phyloP scores from a whole-genome alignment of 306 rosid species.

The Inga laurina region DNA sequence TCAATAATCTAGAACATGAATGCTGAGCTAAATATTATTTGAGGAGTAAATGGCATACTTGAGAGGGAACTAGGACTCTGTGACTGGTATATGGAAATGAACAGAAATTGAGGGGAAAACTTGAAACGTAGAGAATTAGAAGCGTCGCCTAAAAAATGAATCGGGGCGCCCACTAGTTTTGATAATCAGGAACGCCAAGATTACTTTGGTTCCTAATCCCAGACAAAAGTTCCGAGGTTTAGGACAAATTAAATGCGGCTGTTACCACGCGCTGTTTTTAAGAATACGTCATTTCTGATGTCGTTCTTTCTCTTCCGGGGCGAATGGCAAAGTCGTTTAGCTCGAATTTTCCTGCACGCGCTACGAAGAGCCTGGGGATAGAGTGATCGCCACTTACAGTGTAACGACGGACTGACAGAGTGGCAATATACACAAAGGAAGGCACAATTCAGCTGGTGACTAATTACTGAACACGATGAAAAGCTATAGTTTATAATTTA shows the following conservation, averaged over 20 bases:
- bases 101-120: conserved; percentile 37
- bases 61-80: conserved; percentile 17
- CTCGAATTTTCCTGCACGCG: background rate
- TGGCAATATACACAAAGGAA: background rate
- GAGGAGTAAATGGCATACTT: background rate
- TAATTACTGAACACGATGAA: too few relatives aligned
- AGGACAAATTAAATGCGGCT: background rate
- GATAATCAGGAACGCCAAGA: conserved; percentile 40
- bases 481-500: too few relatives aligned
- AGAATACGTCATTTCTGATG: background rate
- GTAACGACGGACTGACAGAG: background rate
- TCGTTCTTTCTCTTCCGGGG: background rate
- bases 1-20: conserved; percentile 13
- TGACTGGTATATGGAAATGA: background rate
- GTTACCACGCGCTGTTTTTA: background rate
- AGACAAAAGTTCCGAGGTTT: background rate
- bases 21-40: background rate
- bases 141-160: conserved; percentile 34
- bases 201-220: background rate
- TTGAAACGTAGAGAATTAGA: conserved; percentile 29
- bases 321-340: background rate
- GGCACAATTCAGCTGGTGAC: too few relatives aligned
- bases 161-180: conserved; percentile 51
- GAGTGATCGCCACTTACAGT: background rate
- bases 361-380: background rate